These are phyloP conservation scores for Pseudocercospora eumusae DNA, from an alignment of 2,329 filamentous ascomycete species.

Conservation along the genomic window DNA sequence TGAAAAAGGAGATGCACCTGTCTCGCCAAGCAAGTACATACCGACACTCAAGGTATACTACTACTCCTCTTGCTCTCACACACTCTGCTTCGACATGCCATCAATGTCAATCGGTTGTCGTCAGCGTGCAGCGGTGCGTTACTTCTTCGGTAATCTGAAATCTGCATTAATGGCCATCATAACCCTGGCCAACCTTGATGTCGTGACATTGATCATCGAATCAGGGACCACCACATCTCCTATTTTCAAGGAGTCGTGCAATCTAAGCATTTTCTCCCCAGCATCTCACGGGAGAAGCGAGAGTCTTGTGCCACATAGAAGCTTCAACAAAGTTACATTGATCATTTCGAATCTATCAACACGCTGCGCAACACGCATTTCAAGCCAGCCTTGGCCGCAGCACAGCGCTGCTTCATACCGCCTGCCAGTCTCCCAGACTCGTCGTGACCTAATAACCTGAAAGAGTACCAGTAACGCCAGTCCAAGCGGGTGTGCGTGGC, in stretches of 20 bases:
- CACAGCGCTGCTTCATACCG: constrained; percentile 1
- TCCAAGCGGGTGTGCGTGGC: constrained; percentile 10
- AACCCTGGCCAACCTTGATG: not conserved
- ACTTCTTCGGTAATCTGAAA: constrained; percentile 3
- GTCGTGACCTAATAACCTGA: constrained; percentile 10
- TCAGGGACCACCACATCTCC: not conserved
- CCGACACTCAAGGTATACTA: too few relatives aligned
- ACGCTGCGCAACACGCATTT: constrained; percentile 18
- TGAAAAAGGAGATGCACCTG: too few relatives aligned
- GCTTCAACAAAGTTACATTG: constrained; percentile 10
- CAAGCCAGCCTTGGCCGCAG: not conserved
- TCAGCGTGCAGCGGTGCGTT: not conserved
- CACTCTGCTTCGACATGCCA: not conserved
- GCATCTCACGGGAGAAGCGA: too few relatives aligned
- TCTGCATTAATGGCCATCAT: constrained; percentile 3
- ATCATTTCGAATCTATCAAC: constrained; percentile 20
- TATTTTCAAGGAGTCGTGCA: not conserved
- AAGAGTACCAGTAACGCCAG: constrained; percentile 14
- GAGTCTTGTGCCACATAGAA: not conserved
- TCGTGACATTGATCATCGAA: not conserved
- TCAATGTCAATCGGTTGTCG: not conserved
- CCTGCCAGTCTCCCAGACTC: constrained; percentile 4
- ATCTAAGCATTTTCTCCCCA: not conserved
- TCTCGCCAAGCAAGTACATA: not conserved
- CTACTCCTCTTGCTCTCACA: not conserved